Evolutionary conservation across 106 monocot species (phyloP).

Genomic region (Phalaenopsis equestris): DNA sequence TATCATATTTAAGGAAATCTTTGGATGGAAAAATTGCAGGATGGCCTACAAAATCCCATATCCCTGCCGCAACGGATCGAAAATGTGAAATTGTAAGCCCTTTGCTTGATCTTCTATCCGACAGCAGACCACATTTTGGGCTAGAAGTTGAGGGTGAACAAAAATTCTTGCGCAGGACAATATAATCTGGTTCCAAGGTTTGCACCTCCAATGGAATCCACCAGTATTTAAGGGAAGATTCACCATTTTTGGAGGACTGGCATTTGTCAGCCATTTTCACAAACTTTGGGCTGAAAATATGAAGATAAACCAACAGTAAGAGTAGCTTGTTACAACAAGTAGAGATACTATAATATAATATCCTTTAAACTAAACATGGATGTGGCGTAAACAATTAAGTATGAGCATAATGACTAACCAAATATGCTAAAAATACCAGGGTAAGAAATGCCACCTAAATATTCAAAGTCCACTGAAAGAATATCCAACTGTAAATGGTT

Average conservation of each 20-base stretch:
- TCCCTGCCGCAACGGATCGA: conserved; percentile 34
- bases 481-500: not conserved
- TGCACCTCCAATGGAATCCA: conserved; percentile 39
- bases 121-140: conserved; percentile 6
- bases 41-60: conserved; percentile 64
- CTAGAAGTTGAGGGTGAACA: conserved; percentile 6
- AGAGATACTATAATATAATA: not conserved
- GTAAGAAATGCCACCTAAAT: not conserved
- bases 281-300: not conserved
- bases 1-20: conserved; percentile 15
- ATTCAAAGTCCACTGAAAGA: not conserved
- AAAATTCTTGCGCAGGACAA: not conserved
- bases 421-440: not conserved
- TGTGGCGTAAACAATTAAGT: not conserved
- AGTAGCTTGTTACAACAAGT: not conserved
- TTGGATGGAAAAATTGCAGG: conserved; percentile 22
- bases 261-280: conserved; percentile 28
- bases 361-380: not conserved
- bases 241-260: conserved; percentile 17
- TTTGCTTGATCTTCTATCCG: conserved; percentile 15
- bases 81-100: conserved; percentile 49
- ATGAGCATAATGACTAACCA: not conserved
- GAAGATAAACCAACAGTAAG: not conserved
- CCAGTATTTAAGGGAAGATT: conserved; percentile 42
- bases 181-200: conserved; percentile 16